Evolutionary conservation across 257 asterid species (phyloP), one percentile per base, ranked within the genome.

Genomic region (Lycium ferocissimum): DNA sequence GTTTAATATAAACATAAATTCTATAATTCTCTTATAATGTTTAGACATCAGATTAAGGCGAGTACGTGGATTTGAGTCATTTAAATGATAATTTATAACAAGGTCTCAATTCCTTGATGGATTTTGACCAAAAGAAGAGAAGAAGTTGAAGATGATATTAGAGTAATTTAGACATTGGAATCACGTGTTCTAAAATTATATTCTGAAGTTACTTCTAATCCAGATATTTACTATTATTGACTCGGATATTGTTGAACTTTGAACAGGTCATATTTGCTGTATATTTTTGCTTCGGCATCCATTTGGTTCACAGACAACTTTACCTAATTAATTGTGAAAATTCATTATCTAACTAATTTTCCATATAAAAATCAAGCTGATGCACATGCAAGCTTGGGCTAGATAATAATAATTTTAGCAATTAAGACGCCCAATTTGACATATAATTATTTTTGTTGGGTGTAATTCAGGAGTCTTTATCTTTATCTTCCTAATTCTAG

Each of bases 251-350:
- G 22, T 9, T 75, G 38, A 9, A 54, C 57, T 49, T 75, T 76
- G 82, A 76, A 76, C 47, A 26, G 13, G 22, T 76, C 82, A 51
- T 51, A 26, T 7, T 76, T 22, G 22, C 81, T 75, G 62, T 75
- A 13, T 75, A 49, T 49, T 49, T 40, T 75, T 75, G 43, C 14
- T 76, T 51, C 22, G 22, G 51, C 81, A 22, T 76, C 63, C 47
- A 51, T 76, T 51, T 76, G 13, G 47, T 7, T 76, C 26, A 26
- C 45, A 26, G 47, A 22, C 63, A 49, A 47, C 3, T 75, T 76
- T 76, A 49, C 81, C 81, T 76, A 76, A 51, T 76, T 71, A 71
- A 43, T 71, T 71, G 57, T 71, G 57, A n/a, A 71, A 71, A 9
- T 71, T 71, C 57, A 71, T 71, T 6, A 69, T 69, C 37, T 17